These are phyloP conservation scores for Calcarisporium arbuscula DNA, from an alignment of 2,329 filamentous ascomycete genomes.

Conservation along the genomic window DNA sequence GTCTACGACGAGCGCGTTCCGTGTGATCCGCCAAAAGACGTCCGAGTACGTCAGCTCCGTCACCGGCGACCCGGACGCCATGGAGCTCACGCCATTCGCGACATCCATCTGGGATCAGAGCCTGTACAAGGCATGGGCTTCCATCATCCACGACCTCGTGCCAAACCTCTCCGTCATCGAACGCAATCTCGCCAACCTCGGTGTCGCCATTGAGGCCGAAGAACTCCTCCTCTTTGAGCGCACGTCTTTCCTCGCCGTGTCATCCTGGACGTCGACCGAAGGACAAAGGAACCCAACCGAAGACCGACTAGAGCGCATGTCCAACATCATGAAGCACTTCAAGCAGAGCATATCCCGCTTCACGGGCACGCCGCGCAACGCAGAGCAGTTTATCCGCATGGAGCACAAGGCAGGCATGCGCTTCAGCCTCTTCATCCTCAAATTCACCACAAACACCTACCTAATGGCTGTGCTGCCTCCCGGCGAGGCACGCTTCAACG, in stretches of 20 bases:
- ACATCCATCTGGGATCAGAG: constrained; percentile 99
- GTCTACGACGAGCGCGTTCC: constrained; percentile 81
- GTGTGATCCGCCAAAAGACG: constrained; percentile 70
- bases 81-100: constrained; percentile 81
- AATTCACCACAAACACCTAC: constrained; percentile 97
- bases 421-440: constrained; percentile 92
- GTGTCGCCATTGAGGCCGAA: constrained; percentile 81
- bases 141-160: constrained; percentile 96
- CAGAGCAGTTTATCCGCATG: constrained; percentile 74
- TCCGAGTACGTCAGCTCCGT: constrained; percentile 40
- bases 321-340: constrained; percentile 97
- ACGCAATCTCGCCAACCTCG: constrained; percentile 73
- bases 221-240: constrained; percentile 93
- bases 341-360: constrained; percentile 78
- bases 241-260: constrained; percentile 94
- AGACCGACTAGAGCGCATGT: constrained; percentile 89
- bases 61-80: constrained; percentile 21
- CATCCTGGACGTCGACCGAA: constrained; percentile 72
- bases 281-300: constrained; percentile 79
- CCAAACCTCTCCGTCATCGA: constrained; percentile 88
- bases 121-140: constrained; percentile 96
- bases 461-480: constrained; percentile 88
- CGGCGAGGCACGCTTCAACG: constrained; percentile 85
- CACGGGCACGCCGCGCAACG: constrained; percentile 72
- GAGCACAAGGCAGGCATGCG: constrained; percentile 69